phyloP scores from a whole-genome alignment of 1,139 yeast species.

The Nematodospora anomalae region DNA sequence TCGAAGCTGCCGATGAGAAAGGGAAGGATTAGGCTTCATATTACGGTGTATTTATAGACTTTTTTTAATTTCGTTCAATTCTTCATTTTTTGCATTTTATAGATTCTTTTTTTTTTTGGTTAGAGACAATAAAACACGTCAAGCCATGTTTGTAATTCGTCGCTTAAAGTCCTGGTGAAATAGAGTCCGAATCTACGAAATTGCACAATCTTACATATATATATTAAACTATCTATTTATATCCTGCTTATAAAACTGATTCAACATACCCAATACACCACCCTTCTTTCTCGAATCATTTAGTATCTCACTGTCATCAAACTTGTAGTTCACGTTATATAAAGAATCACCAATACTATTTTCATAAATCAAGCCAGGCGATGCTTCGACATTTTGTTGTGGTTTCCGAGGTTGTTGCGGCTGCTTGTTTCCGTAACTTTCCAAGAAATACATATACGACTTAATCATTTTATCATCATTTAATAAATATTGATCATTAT shows the following conservation, averaged over 20 bases:
- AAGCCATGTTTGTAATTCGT: no score
- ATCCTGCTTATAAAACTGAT: conserved; percentile 75
- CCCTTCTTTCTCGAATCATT: conserved; percentile 27
- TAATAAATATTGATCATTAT: conserved; percentile 24
- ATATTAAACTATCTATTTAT: conserved; percentile 23
- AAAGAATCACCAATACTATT: conserved; percentile 27
- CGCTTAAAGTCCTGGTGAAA: no score
- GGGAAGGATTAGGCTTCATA: no score
- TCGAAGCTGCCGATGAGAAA: no score
- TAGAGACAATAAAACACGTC: no score
- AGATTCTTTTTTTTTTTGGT: no score
- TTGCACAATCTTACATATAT: no score
- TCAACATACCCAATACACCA: conserved; percentile 81
- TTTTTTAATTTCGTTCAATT: no score
- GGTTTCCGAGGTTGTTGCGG: conserved; percentile 5
- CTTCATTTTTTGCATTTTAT: no score
- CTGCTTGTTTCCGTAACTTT: conserved; percentile 56
- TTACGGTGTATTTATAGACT: no score
- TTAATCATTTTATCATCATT: conserved; percentile 90
- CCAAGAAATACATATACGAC: conserved; percentile 82
- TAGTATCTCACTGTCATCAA: conserved; percentile 27
- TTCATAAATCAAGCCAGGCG: conserved; percentile 9
- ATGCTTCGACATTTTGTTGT: conserved; percentile 6
- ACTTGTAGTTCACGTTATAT: conserved; percentile 31
- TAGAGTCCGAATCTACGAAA: no score